A percentile compares a stretch with the other conserved stretches of the same genome.
Evolutionary conservation across 495 filamentous ascomycete species (phyloP).

Genomic region (Lasiosphaeria miniovina): DNA sequence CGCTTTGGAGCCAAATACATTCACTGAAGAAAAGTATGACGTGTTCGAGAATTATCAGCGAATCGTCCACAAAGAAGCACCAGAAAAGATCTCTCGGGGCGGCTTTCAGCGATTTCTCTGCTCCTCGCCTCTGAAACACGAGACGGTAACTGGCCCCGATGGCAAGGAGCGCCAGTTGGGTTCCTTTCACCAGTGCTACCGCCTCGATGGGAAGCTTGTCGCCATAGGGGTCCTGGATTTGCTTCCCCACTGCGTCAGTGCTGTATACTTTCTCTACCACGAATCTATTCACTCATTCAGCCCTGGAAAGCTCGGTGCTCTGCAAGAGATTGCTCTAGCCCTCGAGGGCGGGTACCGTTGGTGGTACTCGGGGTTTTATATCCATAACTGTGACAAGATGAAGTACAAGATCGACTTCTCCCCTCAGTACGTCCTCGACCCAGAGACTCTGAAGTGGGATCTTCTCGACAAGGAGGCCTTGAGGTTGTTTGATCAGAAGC

Average conservation of each 20-base stretch:
- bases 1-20: constrained; percentile 72
- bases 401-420: constrained; percentile 83
- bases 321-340: constrained; percentile 79
- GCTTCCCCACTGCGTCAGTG: constrained; percentile 81
- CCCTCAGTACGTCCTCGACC: constrained; percentile 82
- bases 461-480: constrained; percentile 64
- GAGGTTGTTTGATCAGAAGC: constrained; percentile 58
- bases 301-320: constrained; percentile 84
- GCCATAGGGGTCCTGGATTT: constrained; percentile 88
- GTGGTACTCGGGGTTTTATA: constrained; percentile 54
- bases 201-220: constrained; percentile 82
- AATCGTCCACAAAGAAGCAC: constrained; percentile 71
- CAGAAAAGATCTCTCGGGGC: constrained; percentile 58
- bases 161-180: constrained; percentile 63
- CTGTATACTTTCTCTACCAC: constrained; percentile 94
- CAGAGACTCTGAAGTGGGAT: constrained; percentile 72
- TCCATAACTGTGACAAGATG: constrained; percentile 53
- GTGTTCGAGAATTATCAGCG: constrained; percentile 87
- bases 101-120: constrained; percentile 87
- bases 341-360: constrained; percentile 67
- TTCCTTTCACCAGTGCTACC: constrained; percentile 94
- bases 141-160: constrained; percentile 39
- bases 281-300: constrained; percentile 73
- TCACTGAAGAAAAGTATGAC: constrained; percentile 82
- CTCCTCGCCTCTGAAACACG: constrained; percentile 64